These are phyloP conservation scores for Schwanniomyces pseudopolymorphus DNA, from an alignment of 805 yeast species.

Conservation along the genomic window DNA sequence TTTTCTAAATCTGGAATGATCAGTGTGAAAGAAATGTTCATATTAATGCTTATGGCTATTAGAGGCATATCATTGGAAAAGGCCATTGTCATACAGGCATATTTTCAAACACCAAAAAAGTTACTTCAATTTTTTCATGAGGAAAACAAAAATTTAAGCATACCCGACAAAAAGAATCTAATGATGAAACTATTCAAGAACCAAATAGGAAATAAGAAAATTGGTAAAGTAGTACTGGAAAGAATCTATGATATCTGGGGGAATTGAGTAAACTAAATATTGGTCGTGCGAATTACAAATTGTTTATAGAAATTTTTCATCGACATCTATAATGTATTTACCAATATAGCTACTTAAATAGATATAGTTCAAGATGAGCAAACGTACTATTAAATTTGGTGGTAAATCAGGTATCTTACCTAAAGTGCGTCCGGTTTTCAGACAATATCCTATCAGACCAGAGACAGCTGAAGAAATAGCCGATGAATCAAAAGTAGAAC, in stretches of 20 bases:
- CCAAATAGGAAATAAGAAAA: slow-evolving; percentile 52
- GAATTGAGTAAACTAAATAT: not conserved
- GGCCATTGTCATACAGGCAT: slow-evolving; percentile 72
- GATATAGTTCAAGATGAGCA: slow-evolving; percentile 38
- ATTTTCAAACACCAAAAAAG: slow-evolving; percentile 66
- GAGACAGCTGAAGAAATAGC: slow-evolving; percentile 41
- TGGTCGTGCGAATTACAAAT: not conserved
- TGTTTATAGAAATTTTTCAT: not conserved
- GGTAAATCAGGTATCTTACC: slow-evolving; percentile 85
- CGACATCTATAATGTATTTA: not conserved
- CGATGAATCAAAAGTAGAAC: slow-evolving; percentile 45
- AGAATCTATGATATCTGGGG: slow-evolving; percentile 63
- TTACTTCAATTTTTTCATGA: slow-evolving; percentile 51
- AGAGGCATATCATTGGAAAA: slow-evolving; percentile 83
- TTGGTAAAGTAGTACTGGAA: slow-evolving; percentile 51
- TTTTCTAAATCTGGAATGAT: slow-evolving; percentile 68
- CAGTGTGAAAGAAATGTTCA: slow-evolving; percentile 74
- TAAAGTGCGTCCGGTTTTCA: slow-evolving; percentile 70
- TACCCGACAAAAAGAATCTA: slow-evolving; percentile 28
- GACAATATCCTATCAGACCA: slow-evolving; percentile 57
- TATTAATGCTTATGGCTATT: slow-evolving; percentile 74
- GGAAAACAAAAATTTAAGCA: slow-evolving; percentile 16
- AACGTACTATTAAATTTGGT: slow-evolving; percentile 50
- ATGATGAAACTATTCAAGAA: slow-evolving; percentile 30
- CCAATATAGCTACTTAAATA: not conserved